A percentile compares a stretch with the other conserved stretches of the same genome.
phyloP scores from a whole-genome alignment of 2,329 filamentous ascomycete genomes.

The Xylariales sp. region DNA sequence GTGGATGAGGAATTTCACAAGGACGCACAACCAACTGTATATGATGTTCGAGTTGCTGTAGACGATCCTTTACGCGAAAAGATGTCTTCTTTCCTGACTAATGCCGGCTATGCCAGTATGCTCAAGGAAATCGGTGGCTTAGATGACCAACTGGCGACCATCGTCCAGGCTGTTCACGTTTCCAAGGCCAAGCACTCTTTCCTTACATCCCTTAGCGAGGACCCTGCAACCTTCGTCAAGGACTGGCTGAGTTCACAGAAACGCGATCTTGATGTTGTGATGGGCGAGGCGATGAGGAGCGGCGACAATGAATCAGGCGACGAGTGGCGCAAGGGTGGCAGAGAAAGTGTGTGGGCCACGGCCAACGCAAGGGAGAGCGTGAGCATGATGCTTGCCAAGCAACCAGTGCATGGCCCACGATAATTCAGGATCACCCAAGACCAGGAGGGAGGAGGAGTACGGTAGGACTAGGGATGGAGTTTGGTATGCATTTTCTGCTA shows the following conservation, averaged over 20 bases:
- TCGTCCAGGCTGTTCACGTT: slow-evolving; percentile 77
- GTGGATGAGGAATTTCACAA: slow-evolving; percentile 81
- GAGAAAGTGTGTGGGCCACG: slow-evolving; percentile 51
- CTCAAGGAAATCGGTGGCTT: slow-evolving; percentile 72
- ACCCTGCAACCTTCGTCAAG: slow-evolving; percentile 79
- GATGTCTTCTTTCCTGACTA: slow-evolving; percentile 61
- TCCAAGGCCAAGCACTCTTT: slow-evolving; percentile 91
- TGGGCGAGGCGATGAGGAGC: slow-evolving; percentile 72
- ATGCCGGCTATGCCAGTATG: slow-evolving; percentile 64
- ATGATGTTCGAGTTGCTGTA: slow-evolving; percentile 81
- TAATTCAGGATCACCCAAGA: slow-evolving; percentile 3
- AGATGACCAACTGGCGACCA: slow-evolving; percentile 80
- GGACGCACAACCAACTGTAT: slow-evolving; percentile 73
- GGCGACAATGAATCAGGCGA: slow-evolving; percentile 52
- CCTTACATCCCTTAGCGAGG: slow-evolving; percentile 70
- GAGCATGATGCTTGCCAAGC: slow-evolving; percentile 54
- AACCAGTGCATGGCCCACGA: slow-evolving; percentile 24
- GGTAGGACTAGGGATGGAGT: too few relatives aligned
- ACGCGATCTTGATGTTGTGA: slow-evolving; percentile 80
- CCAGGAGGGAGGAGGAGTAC: too few relatives aligned
- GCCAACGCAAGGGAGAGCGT: slow-evolving; percentile 60
- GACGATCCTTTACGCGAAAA: slow-evolving; percentile 75
- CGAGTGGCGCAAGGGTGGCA: slow-evolving; percentile 64
- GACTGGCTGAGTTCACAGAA: slow-evolving; percentile 91
- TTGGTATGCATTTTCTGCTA: too few relatives aligned